Base-by-base conservation (phyloP, 306 rosid genomes). In the Lagenaria siceraria region DNA sequence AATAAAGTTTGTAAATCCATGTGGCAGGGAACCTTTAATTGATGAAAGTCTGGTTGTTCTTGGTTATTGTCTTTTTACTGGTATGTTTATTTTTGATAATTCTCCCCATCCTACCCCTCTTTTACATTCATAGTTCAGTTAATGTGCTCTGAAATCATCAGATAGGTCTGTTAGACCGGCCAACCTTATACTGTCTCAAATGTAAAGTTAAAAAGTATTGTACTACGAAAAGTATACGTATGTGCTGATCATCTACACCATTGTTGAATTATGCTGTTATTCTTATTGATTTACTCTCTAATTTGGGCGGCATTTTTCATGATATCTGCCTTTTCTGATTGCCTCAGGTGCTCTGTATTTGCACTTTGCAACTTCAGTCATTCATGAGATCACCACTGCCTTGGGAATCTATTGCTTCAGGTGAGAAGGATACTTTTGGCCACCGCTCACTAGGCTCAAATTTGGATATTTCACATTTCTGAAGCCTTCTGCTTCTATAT, bases 361-460 rank as follows among this genome's bases (percentile, higher is more conserved):
- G 89, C 85, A 92, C 80, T 96, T 96, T 7, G 96, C 96, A 0
- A 92, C 90, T 10, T 82, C 94, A 4, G 97, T 96, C 75, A 69
- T 96, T 83, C 91, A 87, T 79, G 98, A 96, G 81, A 92, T 96
- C 48, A 96, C 96, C 58, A 54, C 87, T 43, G 99, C 99, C 70
- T 80, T 96, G 81, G 99, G 99, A 84, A 96, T 92, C 74, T 92
- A 80, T 81, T 92, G 99, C 82, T 92, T 96, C 91, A 92, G 98
- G 98, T 92, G 84, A 90, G 84, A 78, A 78, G 13, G 65, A 22
- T 1, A 48, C 25, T 62, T 48, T 8, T 36, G 51, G 66, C 14
- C 14, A 19, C 33, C 14, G 21, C n/a, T 13, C 21, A 51, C 3
- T 51, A 15, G 19, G 55, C 55, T 51, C 21, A 6, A 51, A 51